Evolutionary conservation across 192 early-diverging fungal genomes (phyloP).

Genomic region (Geranomyces michiganensis): DNA sequence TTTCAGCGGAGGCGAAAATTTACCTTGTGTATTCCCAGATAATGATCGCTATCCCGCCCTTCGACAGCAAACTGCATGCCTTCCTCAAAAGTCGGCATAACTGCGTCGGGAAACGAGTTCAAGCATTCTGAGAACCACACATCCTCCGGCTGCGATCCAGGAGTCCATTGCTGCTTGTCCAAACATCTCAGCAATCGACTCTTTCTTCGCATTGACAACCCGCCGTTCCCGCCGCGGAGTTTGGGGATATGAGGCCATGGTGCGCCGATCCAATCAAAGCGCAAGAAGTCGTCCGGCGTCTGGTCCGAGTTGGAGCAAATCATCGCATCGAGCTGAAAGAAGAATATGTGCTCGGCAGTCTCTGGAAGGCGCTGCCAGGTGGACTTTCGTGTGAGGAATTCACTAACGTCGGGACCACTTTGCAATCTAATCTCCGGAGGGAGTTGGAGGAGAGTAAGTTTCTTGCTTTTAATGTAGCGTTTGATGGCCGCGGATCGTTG

Average conservation of each 20-base stretch:
- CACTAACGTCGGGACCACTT: not conserved
- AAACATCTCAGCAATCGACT: constrained; percentile 23
- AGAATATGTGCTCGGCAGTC: constrained; percentile 21
- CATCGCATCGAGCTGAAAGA: constrained; percentile 27
- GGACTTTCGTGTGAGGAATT: constrained; percentile 13
- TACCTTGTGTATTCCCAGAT: constrained; percentile 28
- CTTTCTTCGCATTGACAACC: constrained; percentile 22
- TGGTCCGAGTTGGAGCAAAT: constrained; percentile 20
- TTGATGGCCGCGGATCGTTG: not conserved
- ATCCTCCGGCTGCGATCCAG: constrained; percentile 14
- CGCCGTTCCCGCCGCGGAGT: constrained; percentile 22
- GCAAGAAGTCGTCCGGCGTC: constrained; percentile 17
- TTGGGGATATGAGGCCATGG: constrained; percentile 20
- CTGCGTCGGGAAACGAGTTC: constrained; percentile 15
- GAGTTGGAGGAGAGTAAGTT: not conserved
- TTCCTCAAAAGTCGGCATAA: constrained; percentile 27
- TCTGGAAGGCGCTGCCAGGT: constrained; percentile 10
- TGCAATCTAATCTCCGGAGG: constrained; percentile 3
- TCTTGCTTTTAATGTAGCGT: constrained; percentile 20
- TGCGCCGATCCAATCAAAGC: constrained; percentile 26
- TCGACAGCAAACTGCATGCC: constrained; percentile 16
- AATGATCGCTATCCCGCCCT: not conserved
- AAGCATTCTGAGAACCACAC: constrained; percentile 19
- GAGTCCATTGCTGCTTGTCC: constrained; percentile 3
- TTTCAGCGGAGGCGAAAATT: no score